phyloP scores from a whole-genome alignment of 2,329 filamentous ascomycete genomes.

The Hypoxylon sp. region DNA sequence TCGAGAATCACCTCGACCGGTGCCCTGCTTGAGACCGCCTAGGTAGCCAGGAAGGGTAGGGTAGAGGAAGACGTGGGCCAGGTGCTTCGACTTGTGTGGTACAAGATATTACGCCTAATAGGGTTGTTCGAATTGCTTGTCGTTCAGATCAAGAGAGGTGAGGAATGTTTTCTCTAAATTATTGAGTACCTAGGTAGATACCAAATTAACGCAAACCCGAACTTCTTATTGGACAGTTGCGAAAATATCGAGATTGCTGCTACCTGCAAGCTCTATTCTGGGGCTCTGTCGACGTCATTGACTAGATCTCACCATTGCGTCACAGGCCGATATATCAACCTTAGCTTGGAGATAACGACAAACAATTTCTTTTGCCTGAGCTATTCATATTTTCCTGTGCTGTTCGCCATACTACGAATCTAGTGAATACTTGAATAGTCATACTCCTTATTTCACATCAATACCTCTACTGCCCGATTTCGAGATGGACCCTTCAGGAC shows the following conservation, averaged over 20 bases:
- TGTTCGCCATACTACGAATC: not conserved
- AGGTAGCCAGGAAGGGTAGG: too few species aligned
- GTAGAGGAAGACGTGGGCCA: too few species aligned
- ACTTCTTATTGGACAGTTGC: not conserved
- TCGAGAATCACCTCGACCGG: too few species aligned
- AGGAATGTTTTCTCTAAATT: not conserved
- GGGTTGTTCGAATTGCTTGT: too few species aligned
- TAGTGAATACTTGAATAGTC: not conserved
- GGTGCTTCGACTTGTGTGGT: too few species aligned
- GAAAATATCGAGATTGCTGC: not conserved
- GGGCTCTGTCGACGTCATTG: slow-evolving; percentile 27
- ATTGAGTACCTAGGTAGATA: not conserved
- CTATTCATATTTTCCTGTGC: not conserved
- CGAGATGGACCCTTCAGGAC: slow-evolving; percentile 42
- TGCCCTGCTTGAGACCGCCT: too few species aligned
- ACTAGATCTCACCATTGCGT: slow-evolving; percentile 25
- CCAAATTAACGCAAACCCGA: not conserved
- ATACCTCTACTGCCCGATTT: not conserved
- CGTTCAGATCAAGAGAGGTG: too few species aligned
- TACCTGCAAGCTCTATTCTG: slow-evolving; percentile 5
- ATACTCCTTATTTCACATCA: not conserved
- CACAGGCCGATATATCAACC: not conserved
- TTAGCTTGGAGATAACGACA: not conserved
- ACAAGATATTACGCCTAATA: too few species aligned
- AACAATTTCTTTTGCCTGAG: not conserved